Evolutionary conservation across 139 green algal species (phyloP), one percentile per base, ranked within the genome.

Genomic region (Coccomyxa sp.): DNA sequence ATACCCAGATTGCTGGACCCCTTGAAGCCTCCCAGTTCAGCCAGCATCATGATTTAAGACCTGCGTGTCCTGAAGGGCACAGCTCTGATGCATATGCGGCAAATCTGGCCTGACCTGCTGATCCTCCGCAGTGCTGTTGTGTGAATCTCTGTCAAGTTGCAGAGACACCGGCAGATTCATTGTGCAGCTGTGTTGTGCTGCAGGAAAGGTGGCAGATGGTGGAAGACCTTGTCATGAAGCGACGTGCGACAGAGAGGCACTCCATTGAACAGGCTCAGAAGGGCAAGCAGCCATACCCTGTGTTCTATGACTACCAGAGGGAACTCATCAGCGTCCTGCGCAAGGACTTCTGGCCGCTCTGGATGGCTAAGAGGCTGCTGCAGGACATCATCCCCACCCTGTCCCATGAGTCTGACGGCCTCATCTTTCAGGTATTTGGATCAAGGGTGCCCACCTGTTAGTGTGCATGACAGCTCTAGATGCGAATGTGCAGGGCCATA

Each of bases 321-420:
- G 94, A 98, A 88, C 70, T 73, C 6, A 96, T 95, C 79, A 79
- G 79, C 18, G 84, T 98, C 50, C 88, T 93, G 35, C 80, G 81
- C 24, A 99, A 99, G 90, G 82, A 93, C 12, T 99, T 99, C 73
- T 97, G 89, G 85, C 89, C 86, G 24, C 82, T 98, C 50, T 41
- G 74, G 34, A 55, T 82, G 35, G 74, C 82, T 6, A 35, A 44
- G 1, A 87, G 85, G 38, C 40, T 96, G 55, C 85, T 98, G 14
- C 29, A 90, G 31, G 83, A 92, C 14, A 93, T 98, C 83, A 94
- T 97, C 40, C 87, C 88, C 54, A 79, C 83, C 0, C 83, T 98
- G 6, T 86, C 75, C 38, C 96, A 99, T 82, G 95, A 99, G 89
- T 86, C 88, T 1, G 96, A 99, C 71, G 96, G 96, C 0, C 88